Conservation (phyloP, 441 rosid species). For the Pelargonium citronellum region DNA sequence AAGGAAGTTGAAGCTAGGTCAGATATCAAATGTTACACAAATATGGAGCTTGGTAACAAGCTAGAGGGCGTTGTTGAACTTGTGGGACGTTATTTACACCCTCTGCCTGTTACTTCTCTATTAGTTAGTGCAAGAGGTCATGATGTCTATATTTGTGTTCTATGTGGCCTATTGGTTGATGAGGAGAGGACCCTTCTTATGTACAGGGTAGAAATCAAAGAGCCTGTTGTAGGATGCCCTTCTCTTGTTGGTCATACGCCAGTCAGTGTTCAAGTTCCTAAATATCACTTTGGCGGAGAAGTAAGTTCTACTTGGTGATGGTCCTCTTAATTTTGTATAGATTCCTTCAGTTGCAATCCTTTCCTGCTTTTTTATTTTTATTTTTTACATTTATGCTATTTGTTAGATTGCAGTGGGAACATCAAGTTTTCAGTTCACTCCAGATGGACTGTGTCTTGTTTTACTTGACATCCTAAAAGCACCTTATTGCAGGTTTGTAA, state of each 20-base stretch:
- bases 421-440: slow-evolving; percentile 60
- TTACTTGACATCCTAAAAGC: slow-evolving; percentile 56
- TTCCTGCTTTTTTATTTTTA: slow-evolving; percentile 9
- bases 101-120: slow-evolving; percentile 52
- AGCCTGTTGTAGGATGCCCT: slow-evolving; percentile 55
- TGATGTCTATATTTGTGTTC: slow-evolving; percentile 54
- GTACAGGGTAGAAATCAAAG: slow-evolving; percentile 53
- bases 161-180: slow-evolving; percentile 48
- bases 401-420: slow-evolving; percentile 51
- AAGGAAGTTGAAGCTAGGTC: slow-evolving; percentile 31
- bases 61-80: slow-evolving; percentile 40
- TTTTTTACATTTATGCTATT: slow-evolving; percentile 16
- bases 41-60: slow-evolving; percentile 38
- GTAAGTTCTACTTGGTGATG: slow-evolving; percentile 30
- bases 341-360: slow-evolving; percentile 14
- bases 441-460: slow-evolving; percentile 60
- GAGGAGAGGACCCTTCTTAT: slow-evolving; percentile 47
- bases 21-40: slow-evolving; percentile 31
- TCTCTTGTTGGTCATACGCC: slow-evolving; percentile 61
- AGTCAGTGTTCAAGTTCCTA: slow-evolving; percentile 39
- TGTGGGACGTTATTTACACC: slow-evolving; percentile 77
- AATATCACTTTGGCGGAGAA: slow-evolving; percentile 38
- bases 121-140: slow-evolving; percentile 41
- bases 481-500: slow-evolving; percentile 77
- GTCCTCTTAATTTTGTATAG: slow-evolving; percentile 14